These are phyloP conservation scores for Abrus pulchellus DNA, from an alignment of 306 rosid species.

Conservation along the genomic window DNA sequence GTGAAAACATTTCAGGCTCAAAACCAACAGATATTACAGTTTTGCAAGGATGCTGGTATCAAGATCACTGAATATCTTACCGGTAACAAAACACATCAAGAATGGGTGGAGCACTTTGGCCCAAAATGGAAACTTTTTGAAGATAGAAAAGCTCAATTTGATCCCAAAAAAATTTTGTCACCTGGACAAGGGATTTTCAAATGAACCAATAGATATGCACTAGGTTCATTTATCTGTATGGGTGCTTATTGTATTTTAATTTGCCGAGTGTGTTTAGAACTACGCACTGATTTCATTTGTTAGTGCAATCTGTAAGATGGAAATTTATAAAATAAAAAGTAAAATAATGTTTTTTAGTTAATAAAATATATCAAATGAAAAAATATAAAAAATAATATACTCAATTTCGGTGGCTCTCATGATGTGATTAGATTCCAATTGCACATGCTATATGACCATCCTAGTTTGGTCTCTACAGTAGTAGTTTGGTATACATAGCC, in stretches of 20 bases:
- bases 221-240: too few relatives aligned
- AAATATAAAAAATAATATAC: too few relatives aligned
- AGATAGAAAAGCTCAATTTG: slow-evolving; percentile 59
- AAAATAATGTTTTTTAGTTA: too few relatives aligned
- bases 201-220: background rate
- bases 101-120: slow-evolving; percentile 72
- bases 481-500: too few relatives aligned
- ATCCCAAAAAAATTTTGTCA: slow-evolving; percentile 68
- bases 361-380: too few relatives aligned
- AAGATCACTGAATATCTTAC: slow-evolving; percentile 60
- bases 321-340: background rate
- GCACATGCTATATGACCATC: too few relatives aligned
- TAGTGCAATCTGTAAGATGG: background rate
- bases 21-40: slow-evolving; percentile 54
- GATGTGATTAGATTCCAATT: too few relatives aligned
- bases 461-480: too few relatives aligned
- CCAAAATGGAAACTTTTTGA: slow-evolving; percentile 60
- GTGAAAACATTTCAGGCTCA: slow-evolving; percentile 51
- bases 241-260: too few relatives aligned
- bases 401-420: too few relatives aligned
- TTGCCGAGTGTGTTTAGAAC: too few relatives aligned
- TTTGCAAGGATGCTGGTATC: slow-evolving; percentile 56
- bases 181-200: slow-evolving; percentile 80
- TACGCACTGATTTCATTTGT: background rate
- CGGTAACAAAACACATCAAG: slow-evolving; percentile 46